These are phyloP conservation scores for Sporopachydermia lactativora DNA, from an alignment of 805 yeast genomes.

Conservation along the genomic window DNA sequence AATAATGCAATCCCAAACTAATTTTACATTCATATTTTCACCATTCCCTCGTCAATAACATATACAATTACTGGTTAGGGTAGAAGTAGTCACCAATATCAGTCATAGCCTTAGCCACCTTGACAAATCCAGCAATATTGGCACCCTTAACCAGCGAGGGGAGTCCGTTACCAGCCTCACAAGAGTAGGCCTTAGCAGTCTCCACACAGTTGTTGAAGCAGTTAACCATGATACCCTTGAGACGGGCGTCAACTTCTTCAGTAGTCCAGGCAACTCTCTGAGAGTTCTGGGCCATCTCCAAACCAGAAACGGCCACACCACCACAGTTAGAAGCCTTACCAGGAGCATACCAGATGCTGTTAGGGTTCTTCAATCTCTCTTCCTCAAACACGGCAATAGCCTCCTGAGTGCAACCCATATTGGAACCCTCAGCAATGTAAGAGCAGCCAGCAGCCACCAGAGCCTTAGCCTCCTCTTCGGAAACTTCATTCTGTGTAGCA, in stretches of 20 bases:
- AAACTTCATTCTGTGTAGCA: slow-evolving; percentile 97
- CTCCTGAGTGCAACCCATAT: slow-evolving; percentile 98
- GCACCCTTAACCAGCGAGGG: slow-evolving; percentile 98
- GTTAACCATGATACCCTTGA: slow-evolving; percentile 83
- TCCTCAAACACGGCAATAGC: slow-evolving; percentile 88
- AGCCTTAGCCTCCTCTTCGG: slow-evolving; percentile 93
- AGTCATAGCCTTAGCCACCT: slow-evolving; percentile 97
- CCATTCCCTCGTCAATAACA: no score
- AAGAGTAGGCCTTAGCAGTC: slow-evolving; percentile 70
- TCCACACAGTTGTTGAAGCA: slow-evolving; percentile 88
- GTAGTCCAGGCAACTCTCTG: slow-evolving; percentile 83
- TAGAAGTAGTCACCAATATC: slow-evolving; percentile 74
- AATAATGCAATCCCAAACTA: no score
- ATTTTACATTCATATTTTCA: no score
- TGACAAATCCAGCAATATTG: slow-evolving; percentile 96
- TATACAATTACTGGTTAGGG: slow-evolving; percentile 16
- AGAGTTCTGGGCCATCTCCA: slow-evolving; percentile 99
- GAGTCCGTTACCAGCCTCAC: slow-evolving; percentile 51
- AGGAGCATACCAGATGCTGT: slow-evolving; percentile 92
- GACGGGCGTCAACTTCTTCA: slow-evolving; percentile 84
- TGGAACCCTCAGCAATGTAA: slow-evolving; percentile 97
- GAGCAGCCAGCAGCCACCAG: slow-evolving; percentile 84
- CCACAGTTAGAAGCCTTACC: slow-evolving; percentile 99
- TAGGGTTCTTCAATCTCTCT: slow-evolving; percentile 19
- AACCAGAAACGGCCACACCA: slow-evolving; percentile 98